phyloP scores from a whole-genome alignment of 2,329 filamentous ascomycete species.

The Sporothrix brunneoviolacea region DNA sequence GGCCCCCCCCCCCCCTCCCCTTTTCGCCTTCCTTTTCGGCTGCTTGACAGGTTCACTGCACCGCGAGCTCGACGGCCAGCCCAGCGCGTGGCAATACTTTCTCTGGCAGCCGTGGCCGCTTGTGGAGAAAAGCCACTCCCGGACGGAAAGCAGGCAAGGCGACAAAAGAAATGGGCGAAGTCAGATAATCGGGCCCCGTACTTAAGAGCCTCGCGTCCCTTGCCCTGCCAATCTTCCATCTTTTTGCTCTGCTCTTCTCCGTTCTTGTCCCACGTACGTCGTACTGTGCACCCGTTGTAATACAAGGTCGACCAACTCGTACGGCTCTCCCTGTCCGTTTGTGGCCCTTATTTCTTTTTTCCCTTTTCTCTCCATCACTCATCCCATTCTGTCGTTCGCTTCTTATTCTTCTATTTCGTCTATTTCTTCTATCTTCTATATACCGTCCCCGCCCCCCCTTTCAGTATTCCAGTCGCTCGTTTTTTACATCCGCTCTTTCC shows the following conservation, averaged over 20 bases:
- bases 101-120: too few species aligned
- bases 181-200: not conserved
- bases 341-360: not conserved
- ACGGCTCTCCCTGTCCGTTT: not conserved
- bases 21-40: too few species aligned
- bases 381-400: not conserved
- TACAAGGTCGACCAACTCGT: conserved; percentile 5
- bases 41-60: too few species aligned
- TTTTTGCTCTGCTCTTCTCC: not conserved
- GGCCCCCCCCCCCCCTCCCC: too few species aligned
- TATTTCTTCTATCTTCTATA: not conserved
- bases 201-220: not conserved
- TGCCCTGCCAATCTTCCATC: not conserved
- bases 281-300: not conserved
- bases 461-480: not conserved
- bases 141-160: not conserved
- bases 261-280: not conserved
- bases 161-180: not conserved
- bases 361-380: too few species aligned
- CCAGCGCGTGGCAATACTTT: too few species aligned
- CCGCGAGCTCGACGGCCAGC: too few species aligned
- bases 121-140: too few species aligned
- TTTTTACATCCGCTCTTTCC: not conserved
- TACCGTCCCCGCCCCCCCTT: not conserved
- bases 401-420: not conserved